Evolutionary conservation across 345 rosid genomes (phyloP).

Genomic region (Corymbia maculata): DNA sequence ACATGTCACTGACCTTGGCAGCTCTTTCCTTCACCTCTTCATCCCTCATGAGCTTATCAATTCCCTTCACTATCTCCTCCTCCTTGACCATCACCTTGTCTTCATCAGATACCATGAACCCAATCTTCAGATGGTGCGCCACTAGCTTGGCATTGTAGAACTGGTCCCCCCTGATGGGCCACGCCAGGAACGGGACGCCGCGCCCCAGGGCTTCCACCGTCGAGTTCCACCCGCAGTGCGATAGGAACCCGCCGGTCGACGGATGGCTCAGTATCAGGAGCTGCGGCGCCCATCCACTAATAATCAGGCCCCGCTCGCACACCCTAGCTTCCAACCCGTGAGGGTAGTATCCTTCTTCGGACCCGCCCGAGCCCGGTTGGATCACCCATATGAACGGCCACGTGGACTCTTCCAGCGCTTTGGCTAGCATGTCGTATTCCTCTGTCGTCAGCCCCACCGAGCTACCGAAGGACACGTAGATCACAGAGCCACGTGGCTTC

Average conservation of each 20-base stretch:
- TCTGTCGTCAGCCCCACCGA: neutral
- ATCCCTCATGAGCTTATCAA: constrained; percentile 27
- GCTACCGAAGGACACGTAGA: constrained; percentile 18
- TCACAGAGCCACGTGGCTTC: constrained; percentile 13
- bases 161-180: constrained; percentile 35
- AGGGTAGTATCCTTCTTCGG: constrained; percentile 1
- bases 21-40: constrained; percentile 15
- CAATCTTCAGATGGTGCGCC: constrained; percentile 5
- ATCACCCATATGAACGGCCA: constrained; percentile 19
- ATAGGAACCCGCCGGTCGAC: constrained; percentile 26
- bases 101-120: constrained; percentile 11
- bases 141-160: constrained; percentile 19
- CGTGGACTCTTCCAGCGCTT: constrained; percentile 3
- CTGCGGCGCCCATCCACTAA: constrained; percentile 36
- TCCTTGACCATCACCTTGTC: neutral
- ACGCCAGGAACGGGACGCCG: constrained; percentile 16
- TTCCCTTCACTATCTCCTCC: constrained; percentile 15
- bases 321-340: constrained; percentile 3
- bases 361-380: constrained; percentile 2
- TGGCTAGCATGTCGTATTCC: constrained; percentile 2
- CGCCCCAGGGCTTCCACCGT: constrained; percentile 20
- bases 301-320: constrained; percentile 19
- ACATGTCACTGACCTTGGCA: neutral
- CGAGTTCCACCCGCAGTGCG: constrained; percentile 44
- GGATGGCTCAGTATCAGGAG: constrained; percentile 24